Percentiles rank a stretch among this genome's conserved stretches.
phyloP scores from a whole-genome alignment of 2,329 filamentous ascomycete genomes.

The Polytolypa hystricis region DNA sequence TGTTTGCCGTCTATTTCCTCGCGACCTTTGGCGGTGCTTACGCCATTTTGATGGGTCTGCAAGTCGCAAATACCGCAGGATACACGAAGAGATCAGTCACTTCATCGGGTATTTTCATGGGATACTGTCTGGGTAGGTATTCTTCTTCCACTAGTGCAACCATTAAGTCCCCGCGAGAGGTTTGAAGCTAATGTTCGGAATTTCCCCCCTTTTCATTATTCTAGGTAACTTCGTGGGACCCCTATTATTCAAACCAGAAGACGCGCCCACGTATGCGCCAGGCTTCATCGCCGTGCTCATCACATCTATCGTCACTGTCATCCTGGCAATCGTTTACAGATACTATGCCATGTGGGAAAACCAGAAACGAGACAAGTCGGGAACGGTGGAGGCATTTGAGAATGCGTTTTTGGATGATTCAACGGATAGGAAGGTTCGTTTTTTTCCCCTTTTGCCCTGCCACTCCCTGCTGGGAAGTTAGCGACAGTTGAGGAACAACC shows the following conservation, averaged over 20 bases:
- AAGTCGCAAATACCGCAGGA: conserved; percentile 42
- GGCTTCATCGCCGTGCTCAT: conserved; percentile 32
- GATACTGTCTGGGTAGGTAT: conserved; percentile 38
- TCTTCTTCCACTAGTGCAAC: background rate
- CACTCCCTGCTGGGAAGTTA: background rate
- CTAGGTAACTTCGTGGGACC: conserved; percentile 37
- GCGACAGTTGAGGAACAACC: background rate
- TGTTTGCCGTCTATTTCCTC: conserved; percentile 42
- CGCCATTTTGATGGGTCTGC: conserved; percentile 40
- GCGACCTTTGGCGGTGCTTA: conserved; percentile 37
- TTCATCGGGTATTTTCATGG: conserved; percentile 40
- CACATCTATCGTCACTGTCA: conserved; percentile 22
- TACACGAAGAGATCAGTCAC: conserved; percentile 42
- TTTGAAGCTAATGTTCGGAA: too few relatives aligned
- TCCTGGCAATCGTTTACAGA: conserved; percentile 18
- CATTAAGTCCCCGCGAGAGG: too few relatives aligned
- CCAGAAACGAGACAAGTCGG: conserved; percentile 30
- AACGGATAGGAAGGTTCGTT: conserved; percentile 32
- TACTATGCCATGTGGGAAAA: conserved; percentile 37
- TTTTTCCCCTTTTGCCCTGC: too few relatives aligned
- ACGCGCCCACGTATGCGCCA: conserved; percentile 29
- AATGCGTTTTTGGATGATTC: conserved; percentile 44
- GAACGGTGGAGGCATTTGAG: conserved; percentile 39
- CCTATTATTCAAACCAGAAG: conserved; percentile 30
- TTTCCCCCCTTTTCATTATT: too few relatives aligned